A percentile compares a stretch with the other conserved stretches of the same genome.
Conservation (phyloP, 345 rosid genomes). For the Populus deltoides region DNA sequence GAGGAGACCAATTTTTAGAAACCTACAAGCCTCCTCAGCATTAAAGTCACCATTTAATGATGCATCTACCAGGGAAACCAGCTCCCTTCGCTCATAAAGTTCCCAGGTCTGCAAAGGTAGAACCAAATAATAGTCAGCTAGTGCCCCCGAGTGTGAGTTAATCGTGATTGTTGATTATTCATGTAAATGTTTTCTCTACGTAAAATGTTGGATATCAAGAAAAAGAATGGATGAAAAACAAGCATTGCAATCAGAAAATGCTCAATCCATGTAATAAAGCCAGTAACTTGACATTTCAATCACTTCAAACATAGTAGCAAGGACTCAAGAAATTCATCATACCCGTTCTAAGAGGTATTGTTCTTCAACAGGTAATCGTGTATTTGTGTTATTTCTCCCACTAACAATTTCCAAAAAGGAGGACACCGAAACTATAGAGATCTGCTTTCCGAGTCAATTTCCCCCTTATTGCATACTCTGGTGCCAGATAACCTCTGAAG, state of each 20-base stretch:
- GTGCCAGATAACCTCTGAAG: slow-evolving; percentile 90
- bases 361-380: slow-evolving; percentile 61
- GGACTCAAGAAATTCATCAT: slow-evolving; percentile 30
- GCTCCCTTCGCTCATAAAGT: slow-evolving; percentile 64
- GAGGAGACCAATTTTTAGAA: slow-evolving; percentile 63
- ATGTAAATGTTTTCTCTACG: background rate
- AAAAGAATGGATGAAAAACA: background rate
- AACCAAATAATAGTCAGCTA: background rate
- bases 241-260: background rate
- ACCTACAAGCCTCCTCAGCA: slow-evolving; percentile 66
- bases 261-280: background rate
- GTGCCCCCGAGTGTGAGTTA: background rate
- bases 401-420: slow-evolving; percentile 80
- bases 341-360: slow-evolving; percentile 90
- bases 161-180: background rate
- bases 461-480: slow-evolving; percentile 95
- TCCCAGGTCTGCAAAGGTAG: slow-evolving; percentile 72
- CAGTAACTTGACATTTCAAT: background rate
- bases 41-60: slow-evolving; percentile 56
- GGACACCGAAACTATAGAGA: slow-evolving; percentile 86
- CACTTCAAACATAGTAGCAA: background rate
- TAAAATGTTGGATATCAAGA: background rate
- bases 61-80: slow-evolving; percentile 58
- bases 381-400: slow-evolving; percentile 84
- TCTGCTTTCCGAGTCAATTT: slow-evolving; percentile 91